Percentiles rank a stretch among this genome's conserved stretches.
phyloP scores from a whole-genome alignment of 192 early-diverging fungal species.

The Phlyctochytrium arcticum region DNA sequence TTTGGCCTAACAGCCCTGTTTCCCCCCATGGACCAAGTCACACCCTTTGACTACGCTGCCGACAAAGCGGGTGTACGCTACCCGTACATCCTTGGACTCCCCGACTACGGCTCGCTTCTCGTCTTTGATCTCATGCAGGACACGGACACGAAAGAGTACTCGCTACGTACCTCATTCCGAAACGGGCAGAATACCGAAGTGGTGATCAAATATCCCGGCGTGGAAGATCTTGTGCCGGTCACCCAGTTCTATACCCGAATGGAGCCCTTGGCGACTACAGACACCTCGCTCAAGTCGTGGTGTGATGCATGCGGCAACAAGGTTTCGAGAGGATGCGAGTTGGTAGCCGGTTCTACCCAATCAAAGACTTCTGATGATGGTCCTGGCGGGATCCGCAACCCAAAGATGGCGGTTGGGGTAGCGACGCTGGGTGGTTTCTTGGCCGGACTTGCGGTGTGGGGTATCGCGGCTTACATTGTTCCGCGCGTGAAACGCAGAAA shows the following conservation, averaged over 20 bases:
- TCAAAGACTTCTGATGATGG: too few species aligned
- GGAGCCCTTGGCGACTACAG: not conserved
- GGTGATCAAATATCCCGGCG: not conserved
- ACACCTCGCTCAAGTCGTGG: not conserved
- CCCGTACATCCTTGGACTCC: conserved; percentile 11
- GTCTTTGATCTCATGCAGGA: conserved; percentile 17
- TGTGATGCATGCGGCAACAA: conserved; percentile 22
- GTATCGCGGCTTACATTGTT: too few species aligned
- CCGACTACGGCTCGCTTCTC: conserved; percentile 24
- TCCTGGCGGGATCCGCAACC: too few species aligned
- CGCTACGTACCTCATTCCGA: not conserved
- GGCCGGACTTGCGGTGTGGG: too few species aligned
- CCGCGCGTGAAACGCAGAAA: too few species aligned
- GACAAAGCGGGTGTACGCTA: too few species aligned
- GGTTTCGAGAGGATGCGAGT: conserved; percentile 9
- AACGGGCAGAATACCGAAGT: not conserved
- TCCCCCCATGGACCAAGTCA: not conserved
- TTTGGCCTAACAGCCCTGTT: conserved; percentile 19
- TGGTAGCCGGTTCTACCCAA: too few species aligned
- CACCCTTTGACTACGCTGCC: too few species aligned
- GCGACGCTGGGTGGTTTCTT: too few species aligned
- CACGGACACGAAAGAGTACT: not conserved
- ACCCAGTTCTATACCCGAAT: not conserved
- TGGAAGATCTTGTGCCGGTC: not conserved
- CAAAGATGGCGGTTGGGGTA: too few species aligned